phyloP scores from a whole-genome alignment of 805 yeast species.

The Candida chilensis region DNA sequence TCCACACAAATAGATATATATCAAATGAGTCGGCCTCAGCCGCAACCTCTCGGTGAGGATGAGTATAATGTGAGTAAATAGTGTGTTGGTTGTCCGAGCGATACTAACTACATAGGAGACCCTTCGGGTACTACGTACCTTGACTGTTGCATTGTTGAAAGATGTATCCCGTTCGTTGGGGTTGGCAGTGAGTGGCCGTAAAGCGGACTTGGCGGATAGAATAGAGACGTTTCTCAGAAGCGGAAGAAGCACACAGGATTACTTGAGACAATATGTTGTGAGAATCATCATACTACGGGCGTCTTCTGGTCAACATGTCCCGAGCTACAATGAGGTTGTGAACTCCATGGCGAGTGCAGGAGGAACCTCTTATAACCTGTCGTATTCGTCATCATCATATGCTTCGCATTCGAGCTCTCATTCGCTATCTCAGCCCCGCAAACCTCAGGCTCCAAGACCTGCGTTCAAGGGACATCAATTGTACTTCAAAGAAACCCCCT shows the following conservation, averaged over 20 bases:
- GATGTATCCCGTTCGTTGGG: constrained; percentile 40
- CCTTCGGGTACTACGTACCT: too few species aligned
- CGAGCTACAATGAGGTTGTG: constrained; percentile 18
- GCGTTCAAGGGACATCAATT: constrained; percentile 26
- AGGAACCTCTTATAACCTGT: not conserved
- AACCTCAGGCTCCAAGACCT: not conserved
- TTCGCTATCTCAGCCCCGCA: too few species aligned
- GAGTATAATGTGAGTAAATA: too few species aligned
- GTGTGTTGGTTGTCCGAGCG: too few species aligned
- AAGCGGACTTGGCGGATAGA: constrained; percentile 50
- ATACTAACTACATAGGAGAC: too few species aligned
- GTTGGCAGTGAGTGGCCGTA: constrained; percentile 46
- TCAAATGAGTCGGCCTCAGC: too few species aligned
- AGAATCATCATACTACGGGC: constrained; percentile 31
- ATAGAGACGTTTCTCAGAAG: constrained; percentile 33
- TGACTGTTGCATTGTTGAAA: constrained; percentile 46
- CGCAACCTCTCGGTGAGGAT: too few species aligned
- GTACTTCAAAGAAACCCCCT: constrained; percentile 46
- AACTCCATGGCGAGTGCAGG: not conserved
- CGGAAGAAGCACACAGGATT: constrained; percentile 28
- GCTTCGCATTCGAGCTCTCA: too few species aligned
- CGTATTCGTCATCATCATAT: too few species aligned
- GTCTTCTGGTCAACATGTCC: constrained; percentile 21
- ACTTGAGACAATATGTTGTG: constrained; percentile 33
- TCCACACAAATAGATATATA: too few species aligned